Conservation (phyloP, 2,329 filamentous ascomycete species). For the Sporothrix curviconia region DNA sequence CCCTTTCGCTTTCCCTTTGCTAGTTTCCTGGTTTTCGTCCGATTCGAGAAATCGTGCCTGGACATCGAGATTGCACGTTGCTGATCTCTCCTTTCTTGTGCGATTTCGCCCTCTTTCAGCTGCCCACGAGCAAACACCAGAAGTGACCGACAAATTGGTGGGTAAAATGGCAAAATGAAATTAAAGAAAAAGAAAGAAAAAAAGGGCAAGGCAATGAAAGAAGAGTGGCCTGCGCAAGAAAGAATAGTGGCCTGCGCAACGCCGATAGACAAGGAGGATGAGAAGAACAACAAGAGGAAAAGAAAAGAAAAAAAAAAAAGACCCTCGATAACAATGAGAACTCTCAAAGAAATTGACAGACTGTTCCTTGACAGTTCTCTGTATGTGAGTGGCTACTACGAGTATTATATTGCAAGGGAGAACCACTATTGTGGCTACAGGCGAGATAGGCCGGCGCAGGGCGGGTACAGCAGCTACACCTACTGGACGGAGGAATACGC, state of each 20-base stretch:
- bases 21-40: too few species aligned
- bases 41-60: too few species aligned
- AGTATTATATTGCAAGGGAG: too few species aligned
- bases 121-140: background rate
- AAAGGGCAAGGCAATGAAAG: background rate
- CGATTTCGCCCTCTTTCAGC: too few species aligned
- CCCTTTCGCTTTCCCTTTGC: background rate
- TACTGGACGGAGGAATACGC: conserved; percentile 5
- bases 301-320: background rate
- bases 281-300: background rate
- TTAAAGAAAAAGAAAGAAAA: background rate
- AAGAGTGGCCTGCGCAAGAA: conserved; percentile 1
- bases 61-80: too few species aligned
- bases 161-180: background rate
- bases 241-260: background rate
- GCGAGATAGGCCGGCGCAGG: too few species aligned
- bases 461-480: conserved; percentile 6
- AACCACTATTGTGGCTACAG: too few species aligned
- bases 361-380: too few species aligned
- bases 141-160: background rate
- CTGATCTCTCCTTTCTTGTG: too few species aligned
- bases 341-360: too few species aligned
- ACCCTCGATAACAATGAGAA: too few species aligned
- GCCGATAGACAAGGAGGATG: background rate
- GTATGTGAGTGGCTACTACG: too few species aligned